These are phyloP conservation scores for Fragaria nilgerrensis DNA, from an alignment of 306 rosid species.

Conservation along the genomic window DNA sequence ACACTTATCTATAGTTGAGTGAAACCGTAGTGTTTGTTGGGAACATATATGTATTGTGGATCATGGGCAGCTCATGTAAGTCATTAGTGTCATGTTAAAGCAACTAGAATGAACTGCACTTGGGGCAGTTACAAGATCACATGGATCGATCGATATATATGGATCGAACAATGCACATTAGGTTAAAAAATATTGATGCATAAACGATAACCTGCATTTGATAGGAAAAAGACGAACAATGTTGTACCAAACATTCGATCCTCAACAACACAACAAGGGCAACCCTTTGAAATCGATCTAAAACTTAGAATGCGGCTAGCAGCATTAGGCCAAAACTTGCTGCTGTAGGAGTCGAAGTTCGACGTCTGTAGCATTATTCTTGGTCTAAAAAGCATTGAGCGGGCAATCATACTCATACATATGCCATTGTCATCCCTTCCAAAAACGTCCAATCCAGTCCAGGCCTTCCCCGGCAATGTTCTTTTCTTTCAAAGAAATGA, in stretches of 20 bases:
- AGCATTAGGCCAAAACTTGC: slow-evolving; percentile 37
- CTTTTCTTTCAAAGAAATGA: neutral
- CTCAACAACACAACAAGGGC: slow-evolving; percentile 42
- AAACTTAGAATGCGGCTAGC: slow-evolving; percentile 21
- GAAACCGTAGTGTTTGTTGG: neutral
- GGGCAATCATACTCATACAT: neutral
- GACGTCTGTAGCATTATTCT: neutral
- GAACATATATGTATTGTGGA: neutral
- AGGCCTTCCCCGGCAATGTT: neutral
- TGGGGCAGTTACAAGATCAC: slow-evolving; percentile 20
- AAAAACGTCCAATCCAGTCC: slow-evolving; percentile 10
- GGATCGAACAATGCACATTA: slow-evolving; percentile 5
- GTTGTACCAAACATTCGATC: slow-evolving; percentile 39
- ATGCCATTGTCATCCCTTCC: slow-evolving; percentile 1
- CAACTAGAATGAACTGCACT: neutral
- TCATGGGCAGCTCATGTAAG: neutral
- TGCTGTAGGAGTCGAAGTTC: neutral
- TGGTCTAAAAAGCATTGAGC: neutral
- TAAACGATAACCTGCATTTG: slow-evolving; percentile 36
- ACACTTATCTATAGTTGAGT: neutral
- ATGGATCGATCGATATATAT: slow-evolving; percentile 2
- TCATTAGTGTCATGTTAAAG: neutral
- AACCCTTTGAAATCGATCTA: slow-evolving; percentile 22
- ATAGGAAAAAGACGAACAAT: slow-evolving; percentile 39
- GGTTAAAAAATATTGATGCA: slow-evolving; percentile 31